Base-by-base conservation (phyloP, 768 basidiomycete genomes). In the Russula dissimulans region DNA sequence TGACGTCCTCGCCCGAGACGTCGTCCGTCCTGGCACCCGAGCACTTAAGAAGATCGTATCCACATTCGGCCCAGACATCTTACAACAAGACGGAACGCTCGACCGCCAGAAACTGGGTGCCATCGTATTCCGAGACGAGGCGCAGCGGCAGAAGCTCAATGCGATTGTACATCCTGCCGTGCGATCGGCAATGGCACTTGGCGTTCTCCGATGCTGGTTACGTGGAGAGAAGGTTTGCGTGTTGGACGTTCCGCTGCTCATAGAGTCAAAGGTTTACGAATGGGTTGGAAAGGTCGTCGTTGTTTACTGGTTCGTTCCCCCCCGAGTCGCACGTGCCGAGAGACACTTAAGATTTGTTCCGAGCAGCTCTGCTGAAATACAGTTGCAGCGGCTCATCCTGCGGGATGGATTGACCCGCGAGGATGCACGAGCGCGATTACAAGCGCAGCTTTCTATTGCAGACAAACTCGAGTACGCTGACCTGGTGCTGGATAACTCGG, bases 121-220 rank as follows among this genome's bases (percentile, higher is more conserved):
- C 18, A 83, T 97, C 62, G 81, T 99, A 46, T 99, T 98, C 75
- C 81, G 79, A 22, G 87, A 95, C 67, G 81, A 81, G 45, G 71
- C 66, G 14, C 83, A 90, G 73, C 77, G 95, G 55, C 81, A 78
- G 68, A 77, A 78, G 69, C 73, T 98, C 60, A 97, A 97, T 66
- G 70, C 74, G 7, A 95, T 98, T 65, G 82, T 94, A 6, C 97
- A 99, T 69, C 95, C 97, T 5, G 87, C 89, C 0, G 91, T 98
- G n/a, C 74, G 85, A 54, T 78, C 80, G 62, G 83, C 80, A n/a
- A 89, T 97, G 80, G 67, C 87, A 10, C 80, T 79, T 78, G 76
- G 76, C 54, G 79, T 95, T 4, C 48, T 92, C 52, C 74, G 75
- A 59, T 76, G 76, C 59, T 99, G 95, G 92, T 50, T 92, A 48